Percentiles rank a stretch among this genome's conserved stretches.
Evolutionary conservation across 306 rosid genomes (phyloP).

Genomic region (Dryas octopetala): DNA sequence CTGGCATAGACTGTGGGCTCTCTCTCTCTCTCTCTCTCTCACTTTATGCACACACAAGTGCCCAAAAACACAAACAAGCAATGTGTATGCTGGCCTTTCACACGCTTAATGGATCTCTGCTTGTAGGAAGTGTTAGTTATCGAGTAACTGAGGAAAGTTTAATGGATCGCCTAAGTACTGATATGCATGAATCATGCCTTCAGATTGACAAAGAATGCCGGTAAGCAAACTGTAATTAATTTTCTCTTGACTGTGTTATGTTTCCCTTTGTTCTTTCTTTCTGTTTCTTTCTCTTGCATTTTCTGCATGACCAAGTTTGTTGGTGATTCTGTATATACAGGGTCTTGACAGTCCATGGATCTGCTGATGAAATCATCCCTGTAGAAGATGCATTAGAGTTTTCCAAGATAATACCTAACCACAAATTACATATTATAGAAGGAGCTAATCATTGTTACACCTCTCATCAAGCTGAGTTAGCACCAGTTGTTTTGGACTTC

Average conservation of each 20-base stretch:
- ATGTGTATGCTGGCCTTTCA: too few species aligned
- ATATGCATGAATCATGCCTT: constrained; percentile 61
- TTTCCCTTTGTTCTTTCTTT: neutral
- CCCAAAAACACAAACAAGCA: too few species aligned
- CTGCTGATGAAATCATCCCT: constrained; percentile 46
- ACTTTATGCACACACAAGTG: too few species aligned
- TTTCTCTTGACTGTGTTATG: neutral
- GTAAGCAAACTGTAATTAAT: constrained; percentile 26
- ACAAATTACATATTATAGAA: constrained; percentile 51
- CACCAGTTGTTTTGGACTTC: constrained; percentile 39
- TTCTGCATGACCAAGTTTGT: neutral
- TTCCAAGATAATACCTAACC: constrained; percentile 67
- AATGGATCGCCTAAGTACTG: constrained; percentile 56
- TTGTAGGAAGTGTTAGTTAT: constrained; percentile 37
- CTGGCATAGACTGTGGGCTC: too few species aligned
- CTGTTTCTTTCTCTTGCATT: neutral
- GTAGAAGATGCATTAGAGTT: constrained; percentile 63
- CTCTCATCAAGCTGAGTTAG: constrained; percentile 47
- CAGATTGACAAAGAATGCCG: constrained; percentile 64
- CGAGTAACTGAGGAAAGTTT: constrained; percentile 59
- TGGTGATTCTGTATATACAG: constrained; percentile 31
- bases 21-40: too few species aligned
- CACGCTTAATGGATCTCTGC: neutral
- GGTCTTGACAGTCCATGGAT: constrained; percentile 71
- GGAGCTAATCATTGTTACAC: constrained; percentile 63